Conservation (phyloP, 495 filamentous ascomycete genomes). For the Hypoxylon rickii region DNA sequence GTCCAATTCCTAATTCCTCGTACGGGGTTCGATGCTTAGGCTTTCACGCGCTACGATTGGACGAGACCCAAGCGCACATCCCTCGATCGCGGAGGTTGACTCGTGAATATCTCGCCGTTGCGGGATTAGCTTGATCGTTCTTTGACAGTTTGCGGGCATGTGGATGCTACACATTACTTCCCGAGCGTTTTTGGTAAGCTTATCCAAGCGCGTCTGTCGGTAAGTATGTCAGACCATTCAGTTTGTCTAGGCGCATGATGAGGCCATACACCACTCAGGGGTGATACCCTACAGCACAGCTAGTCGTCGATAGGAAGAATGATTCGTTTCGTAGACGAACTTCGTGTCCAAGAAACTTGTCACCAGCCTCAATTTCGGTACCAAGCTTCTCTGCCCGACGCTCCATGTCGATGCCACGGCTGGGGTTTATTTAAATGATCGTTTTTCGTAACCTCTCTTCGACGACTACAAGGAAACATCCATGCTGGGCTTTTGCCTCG, state of each 20-base stretch:
- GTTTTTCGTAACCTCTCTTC: too few relatives aligned
- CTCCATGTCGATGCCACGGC: conserved; percentile 1
- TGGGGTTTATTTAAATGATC: background rate
- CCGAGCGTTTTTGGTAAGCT: conserved; percentile 12
- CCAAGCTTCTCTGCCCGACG: conserved; percentile 6
- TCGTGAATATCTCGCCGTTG: conserved; percentile 21
- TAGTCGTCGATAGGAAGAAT: conserved; percentile 13
- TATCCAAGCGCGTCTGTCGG: conserved; percentile 28
- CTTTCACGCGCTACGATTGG: conserved; percentile 16
- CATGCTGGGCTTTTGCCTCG: too few relatives aligned
- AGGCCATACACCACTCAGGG: conserved; percentile 16
- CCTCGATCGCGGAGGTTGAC: conserved; percentile 24
- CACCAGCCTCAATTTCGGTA: background rate
- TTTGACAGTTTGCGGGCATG: conserved; percentile 22
- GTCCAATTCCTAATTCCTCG: conserved; percentile 10
- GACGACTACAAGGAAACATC: too few relatives aligned
- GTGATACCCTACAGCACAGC: conserved; percentile 1
- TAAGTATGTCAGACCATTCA: conserved; percentile 17
- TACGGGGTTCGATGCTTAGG: conserved; percentile 3
- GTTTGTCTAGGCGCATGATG: conserved; percentile 12
- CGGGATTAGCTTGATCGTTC: conserved; percentile 26
- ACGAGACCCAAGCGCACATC: conserved; percentile 1
- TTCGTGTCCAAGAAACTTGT: conserved; percentile 12
- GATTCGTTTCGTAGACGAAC: conserved; percentile 1
- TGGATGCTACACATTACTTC: conserved; percentile 27